phyloP scores from a whole-genome alignment of 352 stramenopile genomes.

The Blastocystis sp. region DNA sequence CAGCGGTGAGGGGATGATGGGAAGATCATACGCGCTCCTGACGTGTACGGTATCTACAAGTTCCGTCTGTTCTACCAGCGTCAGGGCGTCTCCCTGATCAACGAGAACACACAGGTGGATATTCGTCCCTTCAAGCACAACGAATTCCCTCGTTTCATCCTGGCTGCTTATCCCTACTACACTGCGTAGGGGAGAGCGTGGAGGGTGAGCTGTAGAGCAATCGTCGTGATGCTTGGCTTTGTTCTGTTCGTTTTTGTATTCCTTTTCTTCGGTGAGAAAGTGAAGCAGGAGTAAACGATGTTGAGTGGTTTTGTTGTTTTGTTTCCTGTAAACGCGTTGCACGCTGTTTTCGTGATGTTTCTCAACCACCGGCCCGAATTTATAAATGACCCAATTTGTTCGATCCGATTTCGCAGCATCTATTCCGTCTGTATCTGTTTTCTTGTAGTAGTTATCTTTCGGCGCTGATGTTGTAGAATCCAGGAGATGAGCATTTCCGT shows the following conservation, averaged over 20 bases:
- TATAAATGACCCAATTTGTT: background rate
- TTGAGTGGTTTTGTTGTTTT: slow-evolving; percentile 9
- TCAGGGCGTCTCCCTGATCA: slow-evolving; percentile 80
- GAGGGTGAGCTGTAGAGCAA: slow-evolving; percentile 72
- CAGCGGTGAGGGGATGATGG: background rate
- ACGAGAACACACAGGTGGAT: slow-evolving; percentile 83
- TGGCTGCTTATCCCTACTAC: slow-evolving; percentile 87
- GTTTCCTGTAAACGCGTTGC: slow-evolving; percentile 11
- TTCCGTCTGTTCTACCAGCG: slow-evolving; percentile 86
- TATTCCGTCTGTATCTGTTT: background rate
- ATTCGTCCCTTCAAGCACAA: slow-evolving; percentile 89
- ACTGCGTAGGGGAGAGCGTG: slow-evolving; percentile 72
- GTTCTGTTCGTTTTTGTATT: slow-evolving; percentile 85
- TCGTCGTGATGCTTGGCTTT: slow-evolving; percentile 85
- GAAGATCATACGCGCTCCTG: slow-evolving; percentile 73
- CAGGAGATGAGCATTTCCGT: slow-evolving; percentile 44
- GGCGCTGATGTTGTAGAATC: background rate
- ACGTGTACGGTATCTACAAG: slow-evolving; percentile 88
- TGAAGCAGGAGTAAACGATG: slow-evolving; percentile 52
- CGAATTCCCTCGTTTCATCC: slow-evolving; percentile 89
- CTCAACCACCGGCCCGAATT: background rate
- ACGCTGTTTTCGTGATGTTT: no score
- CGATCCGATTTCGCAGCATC: background rate
- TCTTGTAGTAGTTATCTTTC: background rate
- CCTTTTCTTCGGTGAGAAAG: slow-evolving; percentile 80